Base-by-base conservation (phyloP, 257 asterid species). In the Striga asiatica region DNA sequence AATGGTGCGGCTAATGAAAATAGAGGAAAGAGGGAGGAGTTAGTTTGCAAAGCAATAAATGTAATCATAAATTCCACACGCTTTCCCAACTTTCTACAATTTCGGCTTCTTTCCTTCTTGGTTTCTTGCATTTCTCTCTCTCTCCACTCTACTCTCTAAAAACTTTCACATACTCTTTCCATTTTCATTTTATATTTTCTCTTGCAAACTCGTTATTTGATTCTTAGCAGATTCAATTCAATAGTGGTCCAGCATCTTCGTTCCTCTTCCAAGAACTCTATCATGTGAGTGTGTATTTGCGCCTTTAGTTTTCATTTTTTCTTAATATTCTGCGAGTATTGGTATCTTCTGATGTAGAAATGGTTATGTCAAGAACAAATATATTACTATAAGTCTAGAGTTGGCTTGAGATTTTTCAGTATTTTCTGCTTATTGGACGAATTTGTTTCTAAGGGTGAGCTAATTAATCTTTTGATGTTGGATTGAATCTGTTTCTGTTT, bases 1-100 rank as follows among this genome's bases (percentile, higher is more conserved):
- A 38, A 35, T 8, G 47, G 13, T 25, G 45, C 58, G 56, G 52
- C 20, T 9, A 22, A 56, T 10, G 5, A 7, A 56, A 38, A 11
- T 20, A 61, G 17, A 11, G 41, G 23, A 65, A 28, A 56, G 47
- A 50, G 12, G 10, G 21, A 21, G 75, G 79, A 52, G 61, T 50
- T 9, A 47, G 55, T 54, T 24, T 49, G 68, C 72, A 75, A 72
- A 67, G 69, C 61, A 61, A 68, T 69, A 60, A 68, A 72, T 64
- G 64, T 55, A 7, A 16, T 29, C 75, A 76, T 82, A 72, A 82
- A 77, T 77, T 77, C 71, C 76, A 82, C 88, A 65, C 88, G 88
- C 66, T 77, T 82, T 77, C 76, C n/a, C 64, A 60, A 37, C 70
- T 59, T 66, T 66, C 77, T 47, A 54, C 62, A 64, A 60, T 69